These are phyloP conservation scores for Apophysomyces elegans DNA, from an alignment of 371 early-diverging fungal species.

Conservation along the genomic window DNA sequence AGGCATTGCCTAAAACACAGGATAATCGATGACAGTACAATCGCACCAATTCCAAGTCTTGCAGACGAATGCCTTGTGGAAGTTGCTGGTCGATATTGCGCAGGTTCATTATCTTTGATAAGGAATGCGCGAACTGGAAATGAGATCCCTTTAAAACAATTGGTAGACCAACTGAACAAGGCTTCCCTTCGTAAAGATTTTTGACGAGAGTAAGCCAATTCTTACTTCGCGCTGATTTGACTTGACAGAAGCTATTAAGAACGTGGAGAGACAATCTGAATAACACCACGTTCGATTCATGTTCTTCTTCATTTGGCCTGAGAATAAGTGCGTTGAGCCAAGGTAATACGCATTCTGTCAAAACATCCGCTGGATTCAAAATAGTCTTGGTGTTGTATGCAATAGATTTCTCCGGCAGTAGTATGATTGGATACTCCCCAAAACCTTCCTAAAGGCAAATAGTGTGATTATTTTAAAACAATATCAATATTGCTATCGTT, in stretches of 20 bases:
- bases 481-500: not conserved
- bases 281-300: not conserved
- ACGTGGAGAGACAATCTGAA: constrained; percentile 8
- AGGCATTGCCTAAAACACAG: not conserved
- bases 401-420: not conserved
- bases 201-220: constrained; percentile 6
- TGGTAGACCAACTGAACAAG: not conserved
- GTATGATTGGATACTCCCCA: constrained; percentile 4
- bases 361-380: too few species aligned
- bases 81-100: constrained; percentile 10
- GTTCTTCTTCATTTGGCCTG: not conserved
- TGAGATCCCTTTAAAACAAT: not conserved
- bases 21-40: constrained; percentile 9
- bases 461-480: not conserved
- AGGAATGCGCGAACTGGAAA: constrained; percentile 7
- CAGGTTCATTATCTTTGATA: constrained; percentile 16
- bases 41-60: constrained; percentile 23
- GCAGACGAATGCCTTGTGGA: constrained; percentile 12
- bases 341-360: constrained; percentile 6
- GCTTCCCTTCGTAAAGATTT: not conserved
- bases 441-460: not conserved
- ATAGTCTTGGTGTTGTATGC: not conserved
- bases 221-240: not conserved
- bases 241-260: constrained; percentile 11
- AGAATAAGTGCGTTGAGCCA: not conserved